Percentiles rank a stretch among this genome's conserved stretches.
phyloP scores from a whole-genome alignment of 2,329 filamentous ascomycete genomes.

The Calonectria pseudoturangicola region DNA sequence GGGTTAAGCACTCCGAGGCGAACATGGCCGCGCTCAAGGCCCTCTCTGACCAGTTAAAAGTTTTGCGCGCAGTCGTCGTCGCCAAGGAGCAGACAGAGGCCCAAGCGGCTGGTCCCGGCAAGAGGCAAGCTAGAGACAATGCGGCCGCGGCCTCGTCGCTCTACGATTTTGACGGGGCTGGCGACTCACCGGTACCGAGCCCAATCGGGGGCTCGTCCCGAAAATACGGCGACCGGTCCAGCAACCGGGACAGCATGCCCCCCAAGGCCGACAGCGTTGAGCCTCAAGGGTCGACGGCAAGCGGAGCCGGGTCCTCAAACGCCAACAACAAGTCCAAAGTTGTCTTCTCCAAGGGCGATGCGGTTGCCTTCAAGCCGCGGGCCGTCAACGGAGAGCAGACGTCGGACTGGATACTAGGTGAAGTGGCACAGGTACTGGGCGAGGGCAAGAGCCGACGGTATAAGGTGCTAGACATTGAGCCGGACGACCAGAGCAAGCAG shows the following conservation, averaged over 20 bases:
- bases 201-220: conserved; percentile 60
- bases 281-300: conserved; percentile 66
- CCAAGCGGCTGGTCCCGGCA: conserved; percentile 56
- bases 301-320: conserved; percentile 54
- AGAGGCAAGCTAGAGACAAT: conserved; percentile 53
- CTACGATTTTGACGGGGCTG: conserved; percentile 67
- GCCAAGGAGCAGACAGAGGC: conserved; percentile 65
- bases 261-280: conserved; percentile 75
- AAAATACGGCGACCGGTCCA: conserved; percentile 62
- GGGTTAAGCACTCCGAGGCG: conserved; percentile 64
- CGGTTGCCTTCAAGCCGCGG: conserved; percentile 80
- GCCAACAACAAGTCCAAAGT: conserved; percentile 68
- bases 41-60: conserved; percentile 65
- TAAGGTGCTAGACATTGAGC: conserved; percentile 87
- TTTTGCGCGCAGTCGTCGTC: conserved; percentile 64
- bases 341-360: conserved; percentile 76
- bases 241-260: conserved; percentile 70
- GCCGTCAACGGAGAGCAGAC: conserved; percentile 66
- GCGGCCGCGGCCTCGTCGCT: conserved; percentile 59
- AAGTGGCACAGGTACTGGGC: conserved; percentile 83
- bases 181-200: conserved; percentile 68
- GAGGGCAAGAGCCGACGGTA: conserved; percentile 87
- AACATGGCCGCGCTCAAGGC: conserved; percentile 61
- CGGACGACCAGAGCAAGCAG: conserved; percentile 80
- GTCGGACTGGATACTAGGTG: conserved; percentile 83